These are phyloP conservation scores for Colletotrichum eleusines DNA, from an alignment of 2,329 filamentous ascomycete species.

Conservation along the genomic window DNA sequence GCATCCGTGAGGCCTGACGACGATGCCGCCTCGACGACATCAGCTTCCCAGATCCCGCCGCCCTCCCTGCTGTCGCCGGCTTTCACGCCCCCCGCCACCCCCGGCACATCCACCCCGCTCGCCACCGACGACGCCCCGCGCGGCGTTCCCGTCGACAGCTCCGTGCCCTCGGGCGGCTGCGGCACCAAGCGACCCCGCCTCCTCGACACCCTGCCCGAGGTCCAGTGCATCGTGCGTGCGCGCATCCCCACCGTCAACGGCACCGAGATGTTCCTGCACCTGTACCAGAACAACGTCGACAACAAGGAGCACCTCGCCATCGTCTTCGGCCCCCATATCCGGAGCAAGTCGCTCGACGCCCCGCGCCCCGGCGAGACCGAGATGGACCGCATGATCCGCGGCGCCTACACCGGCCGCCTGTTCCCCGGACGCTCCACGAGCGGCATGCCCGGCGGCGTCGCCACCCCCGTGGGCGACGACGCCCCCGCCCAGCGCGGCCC, in stretches of 20 bases:
- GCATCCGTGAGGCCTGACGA: conserved; percentile 33
- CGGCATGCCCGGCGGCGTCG: conserved; percentile 63
- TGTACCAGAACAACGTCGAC: conserved; percentile 93
- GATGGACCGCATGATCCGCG: conserved; percentile 91
- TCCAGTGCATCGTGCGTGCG: conserved; percentile 94
- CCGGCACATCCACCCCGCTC: conserved; percentile 66
- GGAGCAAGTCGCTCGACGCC: conserved; percentile 78
- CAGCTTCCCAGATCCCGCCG: conserved; percentile 54
- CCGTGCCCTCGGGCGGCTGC: conserved; percentile 68
- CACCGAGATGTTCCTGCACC: conserved; percentile 95
- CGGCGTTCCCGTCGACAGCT: conserved; percentile 71
- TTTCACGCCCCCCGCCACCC: conserved; percentile 79
- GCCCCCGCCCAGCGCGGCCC: conserved; percentile 50
- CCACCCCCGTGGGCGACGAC: conserved; percentile 41
- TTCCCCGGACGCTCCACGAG: conserved; percentile 87
- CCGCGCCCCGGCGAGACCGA: conserved; percentile 83
- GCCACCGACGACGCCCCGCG: conserved; percentile 58
- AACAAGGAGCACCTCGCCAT: conserved; percentile 97
- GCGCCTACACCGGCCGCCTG: conserved; percentile 89
- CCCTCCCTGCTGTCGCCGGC: conserved; percentile 87
- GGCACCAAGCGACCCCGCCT: conserved; percentile 76
- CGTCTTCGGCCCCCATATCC: conserved; percentile 90
- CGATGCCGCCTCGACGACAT: conserved; percentile 34
- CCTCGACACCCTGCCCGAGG: conserved; percentile 80
- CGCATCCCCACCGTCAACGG: conserved; percentile 93